These are phyloP conservation scores for Thelonectria blattea DNA, from an alignment of 2,329 filamentous ascomycete species.

Conservation along the genomic window DNA sequence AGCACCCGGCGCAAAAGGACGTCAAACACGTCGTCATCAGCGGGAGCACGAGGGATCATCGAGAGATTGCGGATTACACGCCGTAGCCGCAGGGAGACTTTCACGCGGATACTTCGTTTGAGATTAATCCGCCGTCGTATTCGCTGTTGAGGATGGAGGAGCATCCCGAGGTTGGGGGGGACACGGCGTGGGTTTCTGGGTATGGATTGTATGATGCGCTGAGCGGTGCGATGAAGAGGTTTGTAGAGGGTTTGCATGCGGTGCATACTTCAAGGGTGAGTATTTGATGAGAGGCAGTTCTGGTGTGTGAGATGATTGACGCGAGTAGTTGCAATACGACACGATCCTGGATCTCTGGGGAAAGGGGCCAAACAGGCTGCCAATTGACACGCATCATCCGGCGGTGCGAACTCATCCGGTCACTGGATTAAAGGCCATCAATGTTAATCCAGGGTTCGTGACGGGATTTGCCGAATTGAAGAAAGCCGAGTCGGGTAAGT, in stretches of 20 bases:
- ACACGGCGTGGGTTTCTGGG: slow-evolving; percentile 55
- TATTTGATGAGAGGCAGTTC: not conserved
- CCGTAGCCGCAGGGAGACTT: slow-evolving; percentile 44
- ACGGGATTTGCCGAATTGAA: slow-evolving; percentile 57
- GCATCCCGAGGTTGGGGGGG: slow-evolving; percentile 53
- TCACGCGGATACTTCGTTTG: slow-evolving; percentile 58
- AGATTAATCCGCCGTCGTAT: slow-evolving; percentile 58
- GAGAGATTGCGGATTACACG: slow-evolving; percentile 52
- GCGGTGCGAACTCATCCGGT: slow-evolving; percentile 57
- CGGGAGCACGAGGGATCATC: slow-evolving; percentile 53
- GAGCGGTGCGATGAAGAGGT: slow-evolving; percentile 49
- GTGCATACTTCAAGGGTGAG: slow-evolving; percentile 48
- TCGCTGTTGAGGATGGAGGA: slow-evolving; percentile 59
- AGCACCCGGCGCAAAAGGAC: slow-evolving; percentile 52
- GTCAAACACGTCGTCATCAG: slow-evolving; percentile 49
- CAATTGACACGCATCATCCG: slow-evolving; percentile 55
- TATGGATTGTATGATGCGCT: slow-evolving; percentile 54
- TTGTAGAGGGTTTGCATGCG: slow-evolving; percentile 51
- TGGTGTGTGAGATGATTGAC: not conserved
- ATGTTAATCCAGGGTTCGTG: slow-evolving; percentile 54
- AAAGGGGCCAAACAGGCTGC: slow-evolving; percentile 41
- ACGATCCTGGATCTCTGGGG: slow-evolving; percentile 20
- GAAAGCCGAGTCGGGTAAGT: slow-evolving; percentile 53
- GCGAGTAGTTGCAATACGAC: slow-evolving; percentile 16
- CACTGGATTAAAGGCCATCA: slow-evolving; percentile 53